These are phyloP conservation scores for Malassezia brasiliensis DNA, from an alignment of 1,284 basidiomycete species.

Conservation along the genomic window DNA sequence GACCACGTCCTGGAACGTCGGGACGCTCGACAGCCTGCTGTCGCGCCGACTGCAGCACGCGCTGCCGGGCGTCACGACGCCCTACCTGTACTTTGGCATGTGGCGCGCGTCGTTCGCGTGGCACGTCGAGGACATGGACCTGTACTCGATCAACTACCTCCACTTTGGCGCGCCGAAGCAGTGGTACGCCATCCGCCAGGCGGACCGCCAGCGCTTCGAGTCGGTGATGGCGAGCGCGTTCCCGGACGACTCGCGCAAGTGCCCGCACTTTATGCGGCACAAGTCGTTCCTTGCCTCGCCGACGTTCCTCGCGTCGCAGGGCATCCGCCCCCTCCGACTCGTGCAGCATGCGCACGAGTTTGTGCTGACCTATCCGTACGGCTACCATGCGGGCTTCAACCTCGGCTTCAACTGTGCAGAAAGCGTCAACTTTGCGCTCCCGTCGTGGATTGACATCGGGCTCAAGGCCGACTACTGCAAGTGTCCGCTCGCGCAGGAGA, in stretches of 20 bases:
- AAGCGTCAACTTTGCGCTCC: slow-evolving; percentile 91
- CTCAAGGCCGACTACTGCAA: slow-evolving; percentile 43
- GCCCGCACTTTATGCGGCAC: slow-evolving; percentile 88
- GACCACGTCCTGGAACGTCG: slow-evolving; percentile 84
- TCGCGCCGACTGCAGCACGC: slow-evolving; percentile 60
- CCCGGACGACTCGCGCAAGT: slow-evolving; percentile 54
- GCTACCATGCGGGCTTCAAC: slow-evolving; percentile 95
- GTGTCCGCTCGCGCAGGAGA: slow-evolving; percentile 37
- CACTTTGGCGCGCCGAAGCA: slow-evolving; percentile 93
- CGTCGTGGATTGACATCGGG: slow-evolving; percentile 86
- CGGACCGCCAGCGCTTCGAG: slow-evolving; percentile 54
- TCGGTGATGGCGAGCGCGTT: slow-evolving; percentile 43
- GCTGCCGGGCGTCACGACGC: slow-evolving; percentile 89
- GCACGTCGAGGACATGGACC: slow-evolving; percentile 85
- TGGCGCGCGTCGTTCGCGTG: slow-evolving; percentile 95
- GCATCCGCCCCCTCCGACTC: slow-evolving; percentile 53
- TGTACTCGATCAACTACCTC: slow-evolving; percentile 97
- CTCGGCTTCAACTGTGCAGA: slow-evolving; percentile 95
- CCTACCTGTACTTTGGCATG: slow-evolving; percentile 98
- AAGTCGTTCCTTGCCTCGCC: slow-evolving; percentile 93
- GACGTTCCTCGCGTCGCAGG: slow-evolving; percentile 64
- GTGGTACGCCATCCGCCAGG: slow-evolving; percentile 92
- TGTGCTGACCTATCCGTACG: slow-evolving; percentile 82
- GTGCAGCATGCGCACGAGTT: slow-evolving; percentile 89
- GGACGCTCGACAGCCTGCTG: slow-evolving; percentile 73